phyloP scores from a whole-genome alignment of 768 basidiomycete species.

The Heimioporus sp. region DNA sequence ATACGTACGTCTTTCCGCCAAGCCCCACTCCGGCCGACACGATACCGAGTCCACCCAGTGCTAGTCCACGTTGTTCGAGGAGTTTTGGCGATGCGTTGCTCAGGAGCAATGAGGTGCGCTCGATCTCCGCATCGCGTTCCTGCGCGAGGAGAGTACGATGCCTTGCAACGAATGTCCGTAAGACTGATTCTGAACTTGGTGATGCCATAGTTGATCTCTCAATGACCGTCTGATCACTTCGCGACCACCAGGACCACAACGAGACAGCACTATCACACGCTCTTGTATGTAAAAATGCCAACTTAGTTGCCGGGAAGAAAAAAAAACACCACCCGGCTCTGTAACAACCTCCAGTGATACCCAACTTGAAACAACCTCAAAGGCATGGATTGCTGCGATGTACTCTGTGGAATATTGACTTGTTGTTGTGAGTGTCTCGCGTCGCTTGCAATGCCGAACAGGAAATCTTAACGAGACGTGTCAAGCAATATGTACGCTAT shows the following conservation, averaged over 20 bases:
- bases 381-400: conserved; percentile 25
- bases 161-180: conserved; percentile 61
- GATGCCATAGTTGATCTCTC: conserved; percentile 5
- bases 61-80: conserved; percentile 86
- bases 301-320: neutral
- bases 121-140: conserved; percentile 85
- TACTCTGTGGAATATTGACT: conserved; percentile 15
- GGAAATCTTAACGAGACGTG: neutral
- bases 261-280: neutral
- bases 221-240: too few relatives aligned
- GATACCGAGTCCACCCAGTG: conserved; percentile 70
- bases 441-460: neutral
- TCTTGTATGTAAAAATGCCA: neutral
- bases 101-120: conserved; percentile 72
- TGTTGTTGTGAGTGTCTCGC: conserved; percentile 19
- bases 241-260: too few relatives aligned
- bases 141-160: conserved; percentile 63
- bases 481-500: conserved; percentile 12
- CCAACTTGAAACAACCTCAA: neutral
- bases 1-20: conserved; percentile 83
- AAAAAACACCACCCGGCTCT: neutral
- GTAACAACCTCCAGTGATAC: neutral
- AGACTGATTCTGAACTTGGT: conserved; percentile 22
- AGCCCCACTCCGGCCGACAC: conserved; percentile 77
- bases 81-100: conserved; percentile 81